phyloP scores from a whole-genome alignment of 75 land plant species.

The Azolla pinnata region DNA sequence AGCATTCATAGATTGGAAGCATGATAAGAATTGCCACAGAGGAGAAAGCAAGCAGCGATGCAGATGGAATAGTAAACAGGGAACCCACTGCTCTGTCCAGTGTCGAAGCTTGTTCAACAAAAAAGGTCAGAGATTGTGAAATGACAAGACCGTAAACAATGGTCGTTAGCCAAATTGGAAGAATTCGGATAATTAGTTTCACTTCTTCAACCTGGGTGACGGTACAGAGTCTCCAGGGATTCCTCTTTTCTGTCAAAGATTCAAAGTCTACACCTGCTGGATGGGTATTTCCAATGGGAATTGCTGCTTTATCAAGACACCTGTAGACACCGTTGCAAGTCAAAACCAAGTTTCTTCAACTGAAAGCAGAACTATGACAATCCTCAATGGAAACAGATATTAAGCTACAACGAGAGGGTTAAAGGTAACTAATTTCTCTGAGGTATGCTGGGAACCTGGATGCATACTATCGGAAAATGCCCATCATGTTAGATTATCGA shows the following conservation, averaged over 20 bases:
- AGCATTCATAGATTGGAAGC: slow-evolving; percentile 72
- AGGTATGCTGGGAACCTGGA: too few species aligned
- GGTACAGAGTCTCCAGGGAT: slow-evolving; percentile 18
- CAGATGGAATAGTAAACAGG: slow-evolving; percentile 68
- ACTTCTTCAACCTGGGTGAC: slow-evolving; percentile 34
- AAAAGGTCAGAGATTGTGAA: slow-evolving; percentile 72
- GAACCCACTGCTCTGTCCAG: slow-evolving; percentile 54
- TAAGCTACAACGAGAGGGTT: too few species aligned
- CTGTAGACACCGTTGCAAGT: slow-evolving; percentile 14
- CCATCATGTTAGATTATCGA: too few species aligned
- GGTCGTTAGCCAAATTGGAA: slow-evolving; percentile 71
- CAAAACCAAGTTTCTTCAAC: too few species aligned
- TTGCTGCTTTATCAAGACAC: slow-evolving; percentile 26
- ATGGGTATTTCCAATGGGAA: too few species aligned
- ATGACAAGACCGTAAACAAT: slow-evolving; percentile 67
- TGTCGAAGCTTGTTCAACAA: slow-evolving; percentile 69
- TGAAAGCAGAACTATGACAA: too few species aligned
- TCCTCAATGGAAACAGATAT: too few species aligned
- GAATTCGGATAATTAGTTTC: slow-evolving; percentile 35
- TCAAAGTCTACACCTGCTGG: too few species aligned
- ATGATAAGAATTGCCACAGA: slow-evolving; percentile 52
- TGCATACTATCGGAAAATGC: too few species aligned
- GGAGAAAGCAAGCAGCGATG: slow-evolving; percentile 55
- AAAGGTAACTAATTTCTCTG: too few species aligned
- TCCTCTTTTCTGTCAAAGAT: background rate